Evolutionary conservation across 148 eudicot genomes (phyloP).

Genomic region (Amaranthus palmeri): DNA sequence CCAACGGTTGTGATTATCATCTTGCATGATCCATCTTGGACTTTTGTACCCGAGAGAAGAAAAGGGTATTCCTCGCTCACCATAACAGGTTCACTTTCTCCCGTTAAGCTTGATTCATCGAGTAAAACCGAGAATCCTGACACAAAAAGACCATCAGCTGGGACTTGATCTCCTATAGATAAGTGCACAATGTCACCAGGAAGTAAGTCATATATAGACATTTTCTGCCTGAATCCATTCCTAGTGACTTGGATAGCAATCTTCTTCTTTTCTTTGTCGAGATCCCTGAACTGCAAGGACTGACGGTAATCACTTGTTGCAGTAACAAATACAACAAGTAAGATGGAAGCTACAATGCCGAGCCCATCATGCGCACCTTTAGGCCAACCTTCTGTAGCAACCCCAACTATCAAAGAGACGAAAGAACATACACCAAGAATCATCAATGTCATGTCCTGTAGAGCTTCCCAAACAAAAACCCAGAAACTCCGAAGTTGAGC

Average conservation of each 20-base stretch:
- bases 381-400: conserved; percentile 96
- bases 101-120: conserved; percentile 92
- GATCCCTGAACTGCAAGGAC: conserved; percentile 82
- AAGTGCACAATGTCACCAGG: conserved; percentile 95
- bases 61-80: conserved; percentile 66
- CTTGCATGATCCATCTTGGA: conserved; percentile 95
- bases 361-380: conserved; percentile 92
- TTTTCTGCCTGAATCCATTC: conserved; percentile 72
- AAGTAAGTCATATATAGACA: conserved; percentile 77
- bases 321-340: conserved; percentile 87
- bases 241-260: conserved; percentile 82
- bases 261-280: conserved; percentile 95
- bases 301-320: conserved; percentile 95
- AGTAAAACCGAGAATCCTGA: conserved; percentile 80
- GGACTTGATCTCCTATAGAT: conserved; percentile 95
- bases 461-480: conserved; percentile 94
- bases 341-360: conserved; percentile 85
- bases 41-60: conserved; percentile 89
- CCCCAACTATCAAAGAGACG: conserved; percentile 81
- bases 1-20: conserved; percentile 95
- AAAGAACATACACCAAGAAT: conserved; percentile 91
- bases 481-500: conserved; percentile 60
- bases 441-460: conserved; percentile 97
- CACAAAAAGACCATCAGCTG: conserved; percentile 95
- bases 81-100: conserved; percentile 94